phyloP scores from a whole-genome alignment of 257 asterid species.

The Solanum bukasovii region DNA sequence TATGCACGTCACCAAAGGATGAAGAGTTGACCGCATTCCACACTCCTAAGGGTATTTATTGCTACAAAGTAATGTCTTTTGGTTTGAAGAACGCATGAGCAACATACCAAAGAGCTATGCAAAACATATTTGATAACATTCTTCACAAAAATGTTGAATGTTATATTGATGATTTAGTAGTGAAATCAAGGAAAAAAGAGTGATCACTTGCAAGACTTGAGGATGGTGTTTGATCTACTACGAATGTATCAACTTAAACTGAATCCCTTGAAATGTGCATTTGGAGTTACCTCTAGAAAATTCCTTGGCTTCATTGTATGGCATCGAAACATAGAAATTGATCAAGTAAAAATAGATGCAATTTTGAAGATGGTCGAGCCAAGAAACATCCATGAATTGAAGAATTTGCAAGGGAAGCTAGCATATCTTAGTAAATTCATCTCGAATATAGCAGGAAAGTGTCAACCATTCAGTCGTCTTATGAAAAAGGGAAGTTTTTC shows the following conservation, averaged over 20 bases:
- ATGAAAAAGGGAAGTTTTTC: background rate
- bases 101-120: background rate
- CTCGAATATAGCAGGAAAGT: background rate
- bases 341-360: background rate
- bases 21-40: background rate
- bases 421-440: background rate
- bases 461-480: background rate
- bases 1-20: background rate
- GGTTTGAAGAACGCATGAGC: background rate
- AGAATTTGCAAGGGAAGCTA: background rate
- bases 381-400: background rate
- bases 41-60: background rate
- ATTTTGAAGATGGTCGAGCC: background rate
- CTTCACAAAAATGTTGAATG: background rate
- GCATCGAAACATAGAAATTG: background rate
- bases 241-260: background rate
- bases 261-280: background rate
- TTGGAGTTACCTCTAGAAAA: background rate
- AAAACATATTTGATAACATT: background rate
- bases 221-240: background rate
- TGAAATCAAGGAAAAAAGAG: background rate
- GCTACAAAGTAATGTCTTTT: background rate
- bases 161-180: background rate
- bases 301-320: background rate
- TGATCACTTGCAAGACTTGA: background rate